Conservation (phyloP, 78 protist genomes). For the Pigoraptor vietnamica region DNA sequence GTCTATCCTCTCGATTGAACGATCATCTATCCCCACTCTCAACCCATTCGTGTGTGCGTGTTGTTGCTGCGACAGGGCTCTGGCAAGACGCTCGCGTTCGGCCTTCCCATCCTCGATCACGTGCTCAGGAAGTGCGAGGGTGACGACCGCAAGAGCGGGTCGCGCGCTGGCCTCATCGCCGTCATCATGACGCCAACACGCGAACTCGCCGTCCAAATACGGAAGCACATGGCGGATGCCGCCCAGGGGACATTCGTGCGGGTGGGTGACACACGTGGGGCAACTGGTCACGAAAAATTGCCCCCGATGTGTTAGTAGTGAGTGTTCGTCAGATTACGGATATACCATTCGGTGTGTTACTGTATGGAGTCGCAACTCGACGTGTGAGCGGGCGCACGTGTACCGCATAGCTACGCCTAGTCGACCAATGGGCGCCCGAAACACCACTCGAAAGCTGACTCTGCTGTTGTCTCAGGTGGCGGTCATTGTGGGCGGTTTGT, state of each 20-base stretch:
- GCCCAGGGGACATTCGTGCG: background rate
- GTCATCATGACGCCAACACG: constrained; percentile 70
- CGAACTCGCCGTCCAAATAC: constrained; percentile 70
- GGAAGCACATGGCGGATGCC: background rate
- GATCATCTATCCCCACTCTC: background rate
- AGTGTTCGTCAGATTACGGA: too few relatives aligned
- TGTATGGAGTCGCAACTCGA: too few relatives aligned
- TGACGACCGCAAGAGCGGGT: background rate
- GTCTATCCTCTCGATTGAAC: too few relatives aligned
- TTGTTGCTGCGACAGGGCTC: constrained; percentile 48
- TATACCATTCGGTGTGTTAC: too few relatives aligned
- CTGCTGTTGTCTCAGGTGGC: too few relatives aligned
- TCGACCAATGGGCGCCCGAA: too few relatives aligned
- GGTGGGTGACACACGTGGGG: too few relatives aligned
- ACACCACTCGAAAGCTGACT: too few relatives aligned
- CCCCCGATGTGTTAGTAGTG: too few relatives aligned
- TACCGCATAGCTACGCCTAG: too few relatives aligned
- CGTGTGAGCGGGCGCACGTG: too few relatives aligned
- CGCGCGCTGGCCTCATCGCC: constrained; percentile 3
- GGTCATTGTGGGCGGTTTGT: constrained; percentile 54
- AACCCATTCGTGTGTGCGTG: background rate
- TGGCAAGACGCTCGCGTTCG: constrained; percentile 75
- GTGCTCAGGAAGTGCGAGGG: background rate
- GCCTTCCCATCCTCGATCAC: constrained; percentile 37
- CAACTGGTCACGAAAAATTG: too few relatives aligned